Base-by-base conservation (phyloP, 2,329 filamentous ascomycete genomes). In the Neocucurbitaria cava region DNA sequence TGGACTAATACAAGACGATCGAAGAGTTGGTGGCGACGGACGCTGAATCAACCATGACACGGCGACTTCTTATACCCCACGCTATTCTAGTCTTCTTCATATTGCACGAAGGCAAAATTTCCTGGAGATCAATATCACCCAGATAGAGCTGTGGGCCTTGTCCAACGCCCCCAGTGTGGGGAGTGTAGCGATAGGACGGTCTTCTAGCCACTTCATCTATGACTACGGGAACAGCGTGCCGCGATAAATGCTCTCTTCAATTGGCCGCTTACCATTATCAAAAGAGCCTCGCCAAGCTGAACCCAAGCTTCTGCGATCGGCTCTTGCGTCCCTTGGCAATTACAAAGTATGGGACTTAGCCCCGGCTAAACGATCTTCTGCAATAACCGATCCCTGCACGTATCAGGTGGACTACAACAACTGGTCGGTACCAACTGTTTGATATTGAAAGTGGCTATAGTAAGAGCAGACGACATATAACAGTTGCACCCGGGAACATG, bases 1-100 rank as follows among this genome's bases (percentile, higher is more conserved):
- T 33, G 20, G 17, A 24, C 28, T 21, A 15, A 15, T 15, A 15
- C 18, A 15, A 24, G 21, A 23, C 83, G 82, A 81, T 85, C 4
- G 23, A 13, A 30, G 26, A 5, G 24, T 15, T 18, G 41, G 26
- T 15, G 41, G 24, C 4, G 41, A 43, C 23, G 23, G 21, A 42
- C 17, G 17, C 41, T 13, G n/a, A 30, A 3, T 30, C 31, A 11
- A 20, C 4, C 13, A 43, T 9, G 15, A 17, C 18, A 11, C 9
- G 15, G n/a, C 24, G 23, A 28, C 40, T 17, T 42, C 10, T 43
- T 28, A 26, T 30, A 30, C 17, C 20, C 40, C 3, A 28, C 15
- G 20, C 24, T 15, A 11, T 40, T 23, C 41, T 10, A n/a, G 23
- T 17, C 10, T 10, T n/a, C 24, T 18, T 30, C 41, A 43, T 43